Evolutionary conservation across 805 yeast species (phyloP).

Genomic region (Teunomyces stri): DNA sequence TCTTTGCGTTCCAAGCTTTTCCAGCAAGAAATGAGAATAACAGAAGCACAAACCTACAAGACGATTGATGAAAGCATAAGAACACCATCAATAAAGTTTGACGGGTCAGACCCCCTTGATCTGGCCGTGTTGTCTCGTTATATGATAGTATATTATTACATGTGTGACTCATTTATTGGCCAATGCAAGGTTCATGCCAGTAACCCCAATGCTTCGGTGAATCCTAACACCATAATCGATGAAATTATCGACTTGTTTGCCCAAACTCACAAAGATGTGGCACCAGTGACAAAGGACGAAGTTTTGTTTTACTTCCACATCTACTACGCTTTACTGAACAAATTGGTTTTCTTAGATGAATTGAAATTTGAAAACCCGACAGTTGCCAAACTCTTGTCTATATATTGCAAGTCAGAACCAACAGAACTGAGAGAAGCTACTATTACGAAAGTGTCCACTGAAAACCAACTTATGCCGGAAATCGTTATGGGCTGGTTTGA

Average conservation of each 20-base stretch:
- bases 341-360: slow-evolving; percentile 23
- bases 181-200: slow-evolving; percentile 19
- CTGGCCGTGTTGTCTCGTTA: slow-evolving; percentile 14
- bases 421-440: slow-evolving; percentile 11
- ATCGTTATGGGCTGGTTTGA: slow-evolving; percentile 28
- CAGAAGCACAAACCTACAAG: slow-evolving; percentile 17
- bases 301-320: slow-evolving; percentile 25
- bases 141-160: slow-evolving; percentile 16
- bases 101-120: slow-evolving; percentile 18
- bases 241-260: slow-evolving; percentile 20
- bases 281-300: slow-evolving; percentile 24
- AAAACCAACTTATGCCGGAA: slow-evolving; percentile 10
- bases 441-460: slow-evolving; percentile 11
- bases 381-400: slow-evolving; percentile 20
- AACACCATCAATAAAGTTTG: slow-evolving; percentile 17
- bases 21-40: slow-evolving; percentile 21
- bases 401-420: slow-evolving; percentile 14
- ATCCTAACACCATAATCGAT: slow-evolving; percentile 21
- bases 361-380: slow-evolving; percentile 23
- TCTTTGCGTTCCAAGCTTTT: slow-evolving; percentile 19
- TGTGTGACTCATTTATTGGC: slow-evolving; percentile 23
- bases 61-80: slow-evolving; percentile 11
- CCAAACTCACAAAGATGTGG: slow-evolving; percentile 15
- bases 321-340: slow-evolving; percentile 29
- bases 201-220: slow-evolving; percentile 7